Evolutionary conservation across 2,329 filamentous ascomycete genomes (phyloP).

Genomic region (Fusarium beomiforme): DNA sequence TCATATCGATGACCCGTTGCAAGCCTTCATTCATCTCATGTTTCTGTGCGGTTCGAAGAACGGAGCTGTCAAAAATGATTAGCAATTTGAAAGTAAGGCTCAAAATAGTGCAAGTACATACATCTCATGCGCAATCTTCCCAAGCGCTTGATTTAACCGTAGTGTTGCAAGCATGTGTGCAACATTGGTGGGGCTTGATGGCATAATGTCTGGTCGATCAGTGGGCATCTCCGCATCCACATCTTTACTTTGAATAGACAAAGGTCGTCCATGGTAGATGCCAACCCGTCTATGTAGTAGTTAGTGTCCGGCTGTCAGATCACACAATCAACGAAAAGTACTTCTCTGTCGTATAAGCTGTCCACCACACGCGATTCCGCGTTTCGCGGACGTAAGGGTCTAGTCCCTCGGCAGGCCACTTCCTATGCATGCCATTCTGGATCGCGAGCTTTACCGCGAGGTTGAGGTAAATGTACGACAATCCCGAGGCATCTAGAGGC

Average conservation of each 20-base stretch:
- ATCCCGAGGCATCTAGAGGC: conserved; percentile 64
- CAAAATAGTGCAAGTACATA: conserved; percentile 31
- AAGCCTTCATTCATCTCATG: conserved; percentile 47
- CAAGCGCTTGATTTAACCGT: conserved; percentile 49
- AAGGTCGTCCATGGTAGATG: conserved; percentile 64
- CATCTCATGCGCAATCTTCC: conserved; percentile 53
- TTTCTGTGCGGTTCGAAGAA: conserved; percentile 48
- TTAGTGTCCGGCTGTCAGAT: conserved; percentile 14
- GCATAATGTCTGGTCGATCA: conserved; percentile 56
- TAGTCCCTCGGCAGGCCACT: conserved; percentile 57
- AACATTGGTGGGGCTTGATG: conserved; percentile 54
- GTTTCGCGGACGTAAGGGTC: conserved; percentile 60
- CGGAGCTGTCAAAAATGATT: conserved; percentile 40
- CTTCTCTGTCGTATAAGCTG: conserved; percentile 66
- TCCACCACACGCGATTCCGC: conserved; percentile 67
- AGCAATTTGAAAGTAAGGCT: conserved; percentile 4
- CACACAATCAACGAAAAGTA: conserved; percentile 39
- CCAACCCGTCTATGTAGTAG: conserved; percentile 57
- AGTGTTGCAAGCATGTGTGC: conserved; percentile 58
- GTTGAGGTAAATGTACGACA: conserved; percentile 67
- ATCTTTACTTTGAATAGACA: conserved; percentile 62
- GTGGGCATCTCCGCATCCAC: conserved; percentile 64
- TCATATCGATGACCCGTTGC: conserved; percentile 49
- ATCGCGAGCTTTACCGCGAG: conserved; percentile 66
- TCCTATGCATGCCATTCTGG: conserved; percentile 69